phyloP scores from a whole-genome alignment of 2,329 filamentous ascomycete genomes.

The Arthrobotrys conoides region DNA sequence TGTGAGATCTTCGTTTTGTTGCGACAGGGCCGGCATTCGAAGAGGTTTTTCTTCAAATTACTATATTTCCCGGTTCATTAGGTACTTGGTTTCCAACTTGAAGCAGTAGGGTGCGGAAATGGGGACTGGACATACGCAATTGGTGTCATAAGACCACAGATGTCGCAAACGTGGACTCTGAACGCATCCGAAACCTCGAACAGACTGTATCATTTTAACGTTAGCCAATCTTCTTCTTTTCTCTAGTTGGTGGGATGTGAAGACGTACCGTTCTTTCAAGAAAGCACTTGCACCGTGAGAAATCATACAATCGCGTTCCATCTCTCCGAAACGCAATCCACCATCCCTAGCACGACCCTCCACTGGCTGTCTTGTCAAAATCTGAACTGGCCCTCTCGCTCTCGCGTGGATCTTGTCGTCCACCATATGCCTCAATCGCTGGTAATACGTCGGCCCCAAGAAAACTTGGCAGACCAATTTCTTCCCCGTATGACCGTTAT shows the following conservation, averaged over 20 bases:
- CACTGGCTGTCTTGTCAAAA: slow-evolving; percentile 95
- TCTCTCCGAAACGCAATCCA: slow-evolving; percentile 99
- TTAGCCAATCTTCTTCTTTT: not conserved
- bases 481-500: slow-evolving; percentile 95
- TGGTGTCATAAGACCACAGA: slow-evolving; percentile 98
- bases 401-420: slow-evolving; percentile 99
- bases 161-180: slow-evolving; percentile 97
- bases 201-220: slow-evolving; percentile 70
- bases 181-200: slow-evolving; percentile 99
- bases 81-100: slow-evolving; percentile 42
- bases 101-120: slow-evolving; percentile 63
- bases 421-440: slow-evolving; percentile 98
- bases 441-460: slow-evolving; percentile 98
- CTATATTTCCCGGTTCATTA: slow-evolving; percentile 69
- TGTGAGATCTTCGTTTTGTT: slow-evolving; percentile 99
- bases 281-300: slow-evolving; percentile 98
- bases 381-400: slow-evolving; percentile 95
- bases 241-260: not conserved
- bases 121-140: slow-evolving; percentile 86
- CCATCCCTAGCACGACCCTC: slow-evolving; percentile 98
- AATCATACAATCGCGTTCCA: slow-evolving; percentile 99
- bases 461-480: slow-evolving; percentile 96
- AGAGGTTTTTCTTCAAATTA: slow-evolving; percentile 93
- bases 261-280: slow-evolving; percentile 80
- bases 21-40: slow-evolving; percentile 97